phyloP scores from a whole-genome alignment of 2,329 filamentous ascomycete genomes.

The Davidsoniella neocaledoniae region DNA sequence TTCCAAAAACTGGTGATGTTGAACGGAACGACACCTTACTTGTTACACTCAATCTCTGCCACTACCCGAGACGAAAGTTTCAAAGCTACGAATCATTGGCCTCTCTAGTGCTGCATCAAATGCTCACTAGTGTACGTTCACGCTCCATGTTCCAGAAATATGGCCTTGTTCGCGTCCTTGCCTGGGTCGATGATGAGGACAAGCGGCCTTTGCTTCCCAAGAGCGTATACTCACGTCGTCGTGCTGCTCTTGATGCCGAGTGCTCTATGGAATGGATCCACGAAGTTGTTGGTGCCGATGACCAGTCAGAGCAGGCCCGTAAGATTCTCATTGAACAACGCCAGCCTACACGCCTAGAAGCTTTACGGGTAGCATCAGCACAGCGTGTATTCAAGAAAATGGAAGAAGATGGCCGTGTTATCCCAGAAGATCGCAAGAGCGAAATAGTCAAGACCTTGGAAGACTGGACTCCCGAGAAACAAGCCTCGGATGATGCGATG shows the following conservation, averaged over 20 bases:
- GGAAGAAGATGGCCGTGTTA: conserved; percentile 23
- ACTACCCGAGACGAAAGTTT: conserved; percentile 33
- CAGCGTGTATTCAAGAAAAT: conserved; percentile 25
- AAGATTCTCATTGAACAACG: background rate
- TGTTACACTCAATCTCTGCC: conserved; percentile 49
- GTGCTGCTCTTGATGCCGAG: conserved; percentile 42
- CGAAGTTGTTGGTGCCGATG: conserved; percentile 35
- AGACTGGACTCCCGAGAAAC: background rate
- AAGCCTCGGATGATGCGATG: conserved; percentile 1
- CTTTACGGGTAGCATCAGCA: conserved; percentile 31
- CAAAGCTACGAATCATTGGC: conserved; percentile 38
- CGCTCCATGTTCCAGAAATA: conserved; percentile 52
- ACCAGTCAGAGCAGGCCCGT: conserved; percentile 16
- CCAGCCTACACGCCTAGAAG: conserved; percentile 26
- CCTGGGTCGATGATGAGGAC: conserved; percentile 52
- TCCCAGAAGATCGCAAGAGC: conserved; percentile 30
- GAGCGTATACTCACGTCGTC: conserved; percentile 35
- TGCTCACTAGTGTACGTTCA: conserved; percentile 40
- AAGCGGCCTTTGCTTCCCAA: conserved; percentile 43
- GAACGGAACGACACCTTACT: conserved; percentile 56
- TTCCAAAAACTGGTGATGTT: conserved; percentile 25
- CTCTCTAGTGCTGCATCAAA: conserved; percentile 41
- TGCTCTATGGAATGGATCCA: conserved; percentile 40
- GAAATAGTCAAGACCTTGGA: conserved; percentile 15
- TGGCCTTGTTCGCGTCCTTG: conserved; percentile 62